Base-by-base conservation (phyloP, 257 asterid genomes). In the Solanum pimpinellifolium region DNA sequence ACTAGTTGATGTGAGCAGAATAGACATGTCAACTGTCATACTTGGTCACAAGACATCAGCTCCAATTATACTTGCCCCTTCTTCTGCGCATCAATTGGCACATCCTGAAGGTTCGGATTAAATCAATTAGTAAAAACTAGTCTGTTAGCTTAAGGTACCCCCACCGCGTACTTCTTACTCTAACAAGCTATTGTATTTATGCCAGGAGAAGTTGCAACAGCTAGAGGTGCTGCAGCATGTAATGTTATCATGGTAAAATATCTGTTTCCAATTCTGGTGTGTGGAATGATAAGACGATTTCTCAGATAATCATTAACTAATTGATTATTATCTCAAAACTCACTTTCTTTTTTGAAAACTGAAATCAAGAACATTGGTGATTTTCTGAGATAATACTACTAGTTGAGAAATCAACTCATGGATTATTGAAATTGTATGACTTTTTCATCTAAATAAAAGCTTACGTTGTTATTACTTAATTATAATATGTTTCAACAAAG, bases 171-270 rank as follows among this genome's bases (percentile, higher is more conserved):
- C 37, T 74, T 65, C 33, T 84, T 52, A 18, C 85, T 89, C 49
- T 23, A 47, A 85, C 3, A 35, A 25, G 13, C 59, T 84, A 12
- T 83, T 73, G 80, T 68, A 25, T 84, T 35, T 86, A 39, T 90
- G 83, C 31, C 86, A 93, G 96, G 95, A 56, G 96, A 94, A 89
- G 90, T 93, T 87, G 96, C 95, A 78, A 94, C 97, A 9, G 95
- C 97, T 31, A 92, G 90, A 90, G 95, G 92, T 82, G 93, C 95
- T 23, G 93, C 94, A 15, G 85, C 93, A 25, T 91, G 96, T 87
- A 29, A 92, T 84, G 89, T 91, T 65, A 94, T 93, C 72, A 93
- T 94, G 97, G 97, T 94, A 91, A 18, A 83, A 56, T 25, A 39
- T 41, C n/a, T 23, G 31, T 87, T 86, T 33, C 6, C 10, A 13